Conservation (phyloP, 768 basidiomycete species). For the Lyophyllum shimeji region DNA sequence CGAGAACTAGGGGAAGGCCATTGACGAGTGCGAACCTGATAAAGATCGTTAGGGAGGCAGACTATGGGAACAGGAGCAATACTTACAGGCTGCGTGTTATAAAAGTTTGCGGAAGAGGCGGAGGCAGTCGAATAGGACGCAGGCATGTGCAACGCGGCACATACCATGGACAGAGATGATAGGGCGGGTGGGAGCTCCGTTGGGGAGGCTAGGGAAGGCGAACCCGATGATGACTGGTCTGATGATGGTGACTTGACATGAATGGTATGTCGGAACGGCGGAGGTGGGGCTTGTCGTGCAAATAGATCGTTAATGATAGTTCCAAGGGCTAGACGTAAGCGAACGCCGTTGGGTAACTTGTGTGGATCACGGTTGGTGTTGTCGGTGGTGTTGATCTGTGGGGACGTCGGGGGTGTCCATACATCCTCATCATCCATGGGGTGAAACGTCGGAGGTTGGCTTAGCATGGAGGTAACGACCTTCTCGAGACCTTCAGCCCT, state of each 20-base stretch:
- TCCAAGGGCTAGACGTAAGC: constrained; percentile 71
- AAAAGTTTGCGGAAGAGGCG: constrained; percentile 22
- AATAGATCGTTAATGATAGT: constrained; percentile 84
- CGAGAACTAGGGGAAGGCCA: constrained; percentile 36
- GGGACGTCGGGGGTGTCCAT: constrained; percentile 51
- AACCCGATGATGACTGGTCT: constrained; percentile 22
- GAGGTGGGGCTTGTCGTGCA: constrained; percentile 63
- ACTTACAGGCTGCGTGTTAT: constrained; percentile 14
- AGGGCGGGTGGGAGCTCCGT: constrained; percentile 24
- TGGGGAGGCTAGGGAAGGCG: constrained; percentile 20
- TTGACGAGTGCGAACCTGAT: constrained; percentile 7
- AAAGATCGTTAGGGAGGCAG: constrained; percentile 8
- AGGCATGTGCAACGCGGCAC: constrained; percentile 4
- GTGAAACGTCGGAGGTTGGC: constrained; percentile 69
- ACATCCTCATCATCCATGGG: constrained; percentile 55
- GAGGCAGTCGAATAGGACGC: constrained; percentile 9
- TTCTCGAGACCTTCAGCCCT: constrained; percentile 84
- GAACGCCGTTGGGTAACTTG: constrained; percentile 76
- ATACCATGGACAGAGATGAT: constrained; percentile 21
- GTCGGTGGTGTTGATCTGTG: constrained; percentile 38
- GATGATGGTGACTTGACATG: constrained; percentile 21
- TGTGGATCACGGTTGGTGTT: constrained; percentile 43
- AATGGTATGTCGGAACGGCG: constrained; percentile 40
- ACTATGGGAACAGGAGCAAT: not conserved
- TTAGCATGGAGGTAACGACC: constrained; percentile 78